Evolutionary conservation across 1,139 yeast genomes (phyloP).

Genomic region (Geotrichum cucujoidarum): DNA sequence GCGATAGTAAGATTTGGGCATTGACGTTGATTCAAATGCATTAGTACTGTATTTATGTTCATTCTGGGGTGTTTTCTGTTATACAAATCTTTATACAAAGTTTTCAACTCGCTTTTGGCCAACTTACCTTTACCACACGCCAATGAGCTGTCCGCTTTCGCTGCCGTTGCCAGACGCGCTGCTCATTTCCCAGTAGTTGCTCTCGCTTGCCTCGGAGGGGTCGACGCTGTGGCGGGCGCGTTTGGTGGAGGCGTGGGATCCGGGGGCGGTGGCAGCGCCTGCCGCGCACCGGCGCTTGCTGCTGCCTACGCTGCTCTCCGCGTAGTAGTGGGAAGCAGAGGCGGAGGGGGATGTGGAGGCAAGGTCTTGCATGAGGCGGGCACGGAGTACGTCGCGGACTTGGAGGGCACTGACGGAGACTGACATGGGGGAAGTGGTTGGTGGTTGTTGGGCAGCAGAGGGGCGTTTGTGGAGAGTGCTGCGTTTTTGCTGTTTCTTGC

Average conservation of each 20-base stretch:
- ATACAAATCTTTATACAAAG: too few species aligned
- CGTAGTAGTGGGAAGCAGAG: not conserved
- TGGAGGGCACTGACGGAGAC: not conserved
- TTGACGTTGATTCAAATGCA: too few species aligned
- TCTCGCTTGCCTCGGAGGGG: not conserved
- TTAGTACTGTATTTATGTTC: too few species aligned
- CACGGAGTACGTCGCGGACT: not conserved
- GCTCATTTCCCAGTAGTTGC: constrained; percentile 14
- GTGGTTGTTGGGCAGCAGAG: not conserved
- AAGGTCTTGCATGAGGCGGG: not conserved
- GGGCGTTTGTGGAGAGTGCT: not conserved
- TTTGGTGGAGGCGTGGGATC: constrained; percentile 8
- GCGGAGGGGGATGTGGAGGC: not conserved
- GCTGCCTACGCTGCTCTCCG: not conserved
- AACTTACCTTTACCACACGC: constrained; percentile 14
- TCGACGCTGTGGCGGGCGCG: constrained; percentile 1
- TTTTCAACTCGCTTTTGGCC: too few species aligned
- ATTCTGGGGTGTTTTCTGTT: too few species aligned
- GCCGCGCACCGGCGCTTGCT: constrained; percentile 4
- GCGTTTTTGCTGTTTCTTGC: not conserved
- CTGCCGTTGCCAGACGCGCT: constrained; percentile 13
- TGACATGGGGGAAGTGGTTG: not conserved
- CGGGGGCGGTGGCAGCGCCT: not conserved
- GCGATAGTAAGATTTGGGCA: too few species aligned
- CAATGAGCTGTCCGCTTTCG: constrained; percentile 9